phyloP scores from a whole-genome alignment of 2,329 filamentous ascomycete species.

The Lasiodiplodia gonubiensis region DNA sequence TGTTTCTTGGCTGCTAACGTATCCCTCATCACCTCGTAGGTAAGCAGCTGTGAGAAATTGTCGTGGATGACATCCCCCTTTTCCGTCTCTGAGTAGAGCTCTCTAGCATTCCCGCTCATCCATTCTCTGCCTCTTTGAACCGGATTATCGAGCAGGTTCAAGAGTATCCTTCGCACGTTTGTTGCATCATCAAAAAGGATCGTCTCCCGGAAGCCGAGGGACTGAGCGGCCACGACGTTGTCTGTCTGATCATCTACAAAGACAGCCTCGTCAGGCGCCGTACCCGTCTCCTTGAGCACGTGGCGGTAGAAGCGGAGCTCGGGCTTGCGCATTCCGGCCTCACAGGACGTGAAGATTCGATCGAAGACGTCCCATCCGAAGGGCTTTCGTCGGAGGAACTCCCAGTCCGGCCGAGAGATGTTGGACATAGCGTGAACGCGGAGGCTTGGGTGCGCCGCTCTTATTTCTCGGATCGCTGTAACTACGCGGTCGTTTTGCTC shows the following conservation, averaged over 20 bases:
- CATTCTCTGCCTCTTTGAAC: constrained; percentile 33
- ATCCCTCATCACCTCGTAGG: constrained; percentile 35
- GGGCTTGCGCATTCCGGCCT: constrained; percentile 45
- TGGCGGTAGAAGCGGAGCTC: constrained; percentile 42
- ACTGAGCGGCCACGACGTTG: constrained; percentile 37
- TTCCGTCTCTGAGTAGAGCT: constrained; percentile 34
- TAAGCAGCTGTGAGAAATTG: constrained; percentile 40
- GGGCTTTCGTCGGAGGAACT: constrained; percentile 34
- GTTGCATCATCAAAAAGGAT: constrained; percentile 34
- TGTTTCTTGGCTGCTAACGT: constrained; percentile 20
- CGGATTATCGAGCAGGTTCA: constrained; percentile 35
- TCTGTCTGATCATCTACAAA: constrained; percentile 42
- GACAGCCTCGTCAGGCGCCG: constrained; percentile 32
- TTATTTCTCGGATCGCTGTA: constrained; percentile 33
- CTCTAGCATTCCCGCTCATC: constrained; percentile 33
- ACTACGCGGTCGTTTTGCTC: constrained; percentile 36
- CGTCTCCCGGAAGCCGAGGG: constrained; percentile 39
- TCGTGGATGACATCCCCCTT: constrained; percentile 36
- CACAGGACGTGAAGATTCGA: constrained; percentile 42
- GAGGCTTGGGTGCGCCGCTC: constrained; percentile 30
- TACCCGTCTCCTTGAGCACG: constrained; percentile 37
- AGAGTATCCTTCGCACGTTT: constrained; percentile 29
- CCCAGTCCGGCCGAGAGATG: constrained; percentile 39
- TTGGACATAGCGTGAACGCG: constrained; percentile 44
- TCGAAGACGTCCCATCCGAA: constrained; percentile 44